These are phyloP conservation scores for Lactarius pseudohatsudake DNA, from an alignment of 768 basidiomycete genomes.

Conservation along the genomic window DNA sequence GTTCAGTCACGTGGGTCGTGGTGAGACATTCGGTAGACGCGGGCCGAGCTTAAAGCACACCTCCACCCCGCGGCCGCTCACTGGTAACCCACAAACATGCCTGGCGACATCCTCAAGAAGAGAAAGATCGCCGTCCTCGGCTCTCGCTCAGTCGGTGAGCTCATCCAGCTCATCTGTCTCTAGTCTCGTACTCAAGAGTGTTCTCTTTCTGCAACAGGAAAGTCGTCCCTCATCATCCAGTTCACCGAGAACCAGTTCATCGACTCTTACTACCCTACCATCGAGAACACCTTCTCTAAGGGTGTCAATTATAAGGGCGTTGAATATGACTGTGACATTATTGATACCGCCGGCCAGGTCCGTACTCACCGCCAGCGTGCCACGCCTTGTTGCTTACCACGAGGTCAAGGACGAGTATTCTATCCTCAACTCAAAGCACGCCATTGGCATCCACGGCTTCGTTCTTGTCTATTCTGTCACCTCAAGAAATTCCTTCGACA, in stretches of 20 bases:
- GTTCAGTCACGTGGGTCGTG: slow-evolving; percentile 12
- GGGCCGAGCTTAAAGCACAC: neutral
- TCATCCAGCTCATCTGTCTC: slow-evolving; percentile 14
- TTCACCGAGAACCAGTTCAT: slow-evolving; percentile 92
- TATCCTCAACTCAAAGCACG: slow-evolving; percentile 89
- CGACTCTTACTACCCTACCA: slow-evolving; percentile 94
- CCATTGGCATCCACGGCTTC: slow-evolving; percentile 96
- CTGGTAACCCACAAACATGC: slow-evolving; percentile 31
- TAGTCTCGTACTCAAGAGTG: slow-evolving; percentile 9
- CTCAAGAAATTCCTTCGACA: slow-evolving; percentile 87
- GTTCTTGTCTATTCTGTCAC: slow-evolving; percentile 95
- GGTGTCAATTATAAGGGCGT: slow-evolving; percentile 82
- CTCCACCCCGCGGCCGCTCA: neutral
- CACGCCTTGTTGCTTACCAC: slow-evolving; percentile 13
- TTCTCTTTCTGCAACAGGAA: slow-evolving; percentile 55
- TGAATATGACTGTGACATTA: slow-evolving; percentile 95
- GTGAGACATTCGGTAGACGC: neutral
- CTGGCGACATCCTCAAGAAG: slow-evolving; percentile 57
- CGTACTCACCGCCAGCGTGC: slow-evolving; percentile 31
- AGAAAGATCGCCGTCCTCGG: slow-evolving; percentile 89
- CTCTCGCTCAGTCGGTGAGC: slow-evolving; percentile 83
- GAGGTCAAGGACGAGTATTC: slow-evolving; percentile 85
- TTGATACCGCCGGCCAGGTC: slow-evolving; percentile 97
- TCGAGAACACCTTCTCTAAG: slow-evolving; percentile 86
- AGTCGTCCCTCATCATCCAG: slow-evolving; percentile 89